phyloP scores from a whole-genome alignment of 2,329 filamentous ascomycete genomes.

The Volutella citrinella region DNA sequence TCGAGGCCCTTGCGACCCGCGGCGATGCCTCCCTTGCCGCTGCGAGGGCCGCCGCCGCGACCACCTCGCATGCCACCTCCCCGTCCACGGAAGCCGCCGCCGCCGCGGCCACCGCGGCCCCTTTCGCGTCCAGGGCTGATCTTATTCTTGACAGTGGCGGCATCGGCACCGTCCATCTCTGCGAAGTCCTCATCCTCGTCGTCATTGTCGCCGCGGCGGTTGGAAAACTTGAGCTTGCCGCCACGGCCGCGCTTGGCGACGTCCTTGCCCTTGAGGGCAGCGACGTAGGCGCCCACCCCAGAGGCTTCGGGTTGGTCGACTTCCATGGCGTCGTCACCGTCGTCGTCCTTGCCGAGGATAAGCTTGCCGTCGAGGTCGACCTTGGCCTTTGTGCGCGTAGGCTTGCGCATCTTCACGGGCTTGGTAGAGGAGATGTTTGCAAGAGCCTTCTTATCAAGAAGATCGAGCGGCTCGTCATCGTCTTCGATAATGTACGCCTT shows the following conservation, averaged over 20 bases:
- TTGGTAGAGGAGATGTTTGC: constrained; percentile 92
- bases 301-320: constrained; percentile 57
- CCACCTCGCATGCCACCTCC: constrained; percentile 32
- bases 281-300: constrained; percentile 67
- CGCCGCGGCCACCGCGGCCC: constrained; percentile 13
- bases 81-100: constrained; percentile 29
- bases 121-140: constrained; percentile 38
- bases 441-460: constrained; percentile 83
- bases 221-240: constrained; percentile 70
- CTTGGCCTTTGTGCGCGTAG: constrained; percentile 60
- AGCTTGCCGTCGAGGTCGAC: constrained; percentile 77
- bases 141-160: constrained; percentile 50
- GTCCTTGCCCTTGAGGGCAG: constrained; percentile 66
- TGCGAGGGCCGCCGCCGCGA: constrained; percentile 34
- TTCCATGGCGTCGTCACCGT: constrained; percentile 56
- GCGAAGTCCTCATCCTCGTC: constrained; percentile 47
- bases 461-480: constrained; percentile 90
- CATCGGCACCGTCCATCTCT: constrained; percentile 52
- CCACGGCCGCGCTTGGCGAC: constrained; percentile 62
- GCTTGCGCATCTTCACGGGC: constrained; percentile 62
- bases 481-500: constrained; percentile 90
- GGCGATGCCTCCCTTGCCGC: constrained; percentile 46
- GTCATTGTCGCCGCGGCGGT: constrained; percentile 49
- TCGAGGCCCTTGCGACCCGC: constrained; percentile 49
- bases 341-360: constrained; percentile 61